Evolutionary conservation across 306 rosid species (phyloP).

Genomic region (Sindora glabra): DNA sequence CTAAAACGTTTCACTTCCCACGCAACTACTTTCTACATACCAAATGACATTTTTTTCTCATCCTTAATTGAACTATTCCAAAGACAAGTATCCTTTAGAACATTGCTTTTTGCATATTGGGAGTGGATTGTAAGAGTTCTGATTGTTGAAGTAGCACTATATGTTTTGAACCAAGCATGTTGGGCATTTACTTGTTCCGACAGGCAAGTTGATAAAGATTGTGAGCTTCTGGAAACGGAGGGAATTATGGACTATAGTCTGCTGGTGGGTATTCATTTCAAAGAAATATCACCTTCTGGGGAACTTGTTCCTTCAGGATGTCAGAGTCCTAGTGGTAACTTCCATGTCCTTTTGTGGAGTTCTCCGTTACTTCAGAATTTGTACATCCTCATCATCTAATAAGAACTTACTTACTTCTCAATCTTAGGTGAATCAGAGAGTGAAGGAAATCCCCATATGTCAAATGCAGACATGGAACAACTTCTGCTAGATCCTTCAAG

Average conservation of each 20-base stretch:
- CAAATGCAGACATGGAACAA: slow-evolving; percentile 52
- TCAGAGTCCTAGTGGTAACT: slow-evolving; percentile 41
- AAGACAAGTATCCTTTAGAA: no score
- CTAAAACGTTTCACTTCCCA: no score
- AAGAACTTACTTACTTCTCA: background rate
- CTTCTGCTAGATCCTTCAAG: slow-evolving; percentile 62
- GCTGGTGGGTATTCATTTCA: slow-evolving; percentile 79
- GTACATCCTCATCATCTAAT: background rate
- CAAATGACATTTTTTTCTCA: no score
- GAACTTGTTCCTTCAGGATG: slow-evolving; percentile 48
- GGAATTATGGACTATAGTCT: slow-evolving; percentile 94
- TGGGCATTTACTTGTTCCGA: background rate
- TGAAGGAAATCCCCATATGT: slow-evolving; percentile 37
- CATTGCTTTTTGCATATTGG: no score
- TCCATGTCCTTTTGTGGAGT: background rate
- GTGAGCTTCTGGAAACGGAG: slow-evolving; percentile 87
- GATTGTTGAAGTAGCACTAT: no score
- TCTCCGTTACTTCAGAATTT: background rate
- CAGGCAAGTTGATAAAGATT: slow-evolving; percentile 84
- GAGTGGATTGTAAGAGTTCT: no score
- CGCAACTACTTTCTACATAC: no score
- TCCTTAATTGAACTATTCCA: no score
- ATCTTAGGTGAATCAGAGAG: slow-evolving; percentile 37
- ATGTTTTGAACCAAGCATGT: slow-evolving; percentile 3
- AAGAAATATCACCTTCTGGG: slow-evolving; percentile 58